A percentile compares a stretch with the other conserved stretches of the same genome.
Conservation (phyloP, 2,329 filamentous ascomycete genomes). For the Cladobotryum protrusum region DNA sequence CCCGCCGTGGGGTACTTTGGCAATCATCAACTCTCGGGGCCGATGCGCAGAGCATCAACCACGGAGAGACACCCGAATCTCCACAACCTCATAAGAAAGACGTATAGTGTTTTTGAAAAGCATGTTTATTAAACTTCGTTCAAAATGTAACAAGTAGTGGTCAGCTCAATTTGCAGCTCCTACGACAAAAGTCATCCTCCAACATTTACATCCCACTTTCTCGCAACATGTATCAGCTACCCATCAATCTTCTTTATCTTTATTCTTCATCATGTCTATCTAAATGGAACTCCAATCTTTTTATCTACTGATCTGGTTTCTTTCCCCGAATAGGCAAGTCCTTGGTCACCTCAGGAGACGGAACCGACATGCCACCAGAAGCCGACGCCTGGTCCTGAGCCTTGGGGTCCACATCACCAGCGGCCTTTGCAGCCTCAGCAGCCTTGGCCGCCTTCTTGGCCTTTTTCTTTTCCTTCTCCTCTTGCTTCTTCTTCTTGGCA, state of each 20-base stretch:
- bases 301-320: constrained; percentile 2
- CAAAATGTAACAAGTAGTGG: too few species aligned
- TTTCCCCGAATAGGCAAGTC: constrained; percentile 19
- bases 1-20: constrained; percentile 1
- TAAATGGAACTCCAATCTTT: background rate
- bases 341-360: constrained; percentile 16
- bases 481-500: constrained; percentile 32
- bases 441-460: constrained; percentile 33
- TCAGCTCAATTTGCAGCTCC: too few species aligned
- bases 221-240: too few species aligned
- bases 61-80: background rate
- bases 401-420: constrained; percentile 9
- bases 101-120: background rate
- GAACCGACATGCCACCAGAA: constrained; percentile 11
- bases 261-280: background rate
- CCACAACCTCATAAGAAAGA: background rate
- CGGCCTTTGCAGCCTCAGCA: constrained; percentile 21
- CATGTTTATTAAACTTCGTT: too few species aligned
- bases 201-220: too few species aligned
- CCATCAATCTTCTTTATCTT: background rate
- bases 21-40: background rate
- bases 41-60: background rate
- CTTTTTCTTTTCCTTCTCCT: constrained; percentile 29
- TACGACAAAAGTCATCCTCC: too few species aligned
- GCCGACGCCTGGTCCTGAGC: constrained; percentile 15